Evolutionary conservation across 177 flowering plant species (phyloP), one percentile per base, ranked within the genome.

Genomic region (Telopea speciosissima): DNA sequence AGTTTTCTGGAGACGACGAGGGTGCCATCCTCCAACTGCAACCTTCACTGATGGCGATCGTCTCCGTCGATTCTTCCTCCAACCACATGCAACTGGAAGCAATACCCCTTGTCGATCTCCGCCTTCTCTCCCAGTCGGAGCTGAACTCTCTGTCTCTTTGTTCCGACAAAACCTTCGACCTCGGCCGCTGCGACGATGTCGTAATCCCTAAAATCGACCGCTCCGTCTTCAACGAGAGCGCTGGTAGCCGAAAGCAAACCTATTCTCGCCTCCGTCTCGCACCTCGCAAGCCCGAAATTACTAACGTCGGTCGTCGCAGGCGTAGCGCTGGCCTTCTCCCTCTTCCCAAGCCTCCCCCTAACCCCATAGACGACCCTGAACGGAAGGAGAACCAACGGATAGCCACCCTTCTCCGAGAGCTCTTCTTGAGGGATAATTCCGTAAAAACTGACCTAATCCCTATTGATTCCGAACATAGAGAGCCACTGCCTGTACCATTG

Each of bases 241-340:
- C 92, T 25, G 97, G 95, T 3, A 84, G 91, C 73, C 93, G 97
- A n/a, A 89, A 87, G 58, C 98, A 94, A 70, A 92, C 98, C 66
- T 94, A 83, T 83, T 90, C 93, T 31, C 90, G 97, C 52, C 85
- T 89, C 78, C 94, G 94, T 63, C 87, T 89, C 24, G 87, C 95
- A 16, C 91, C 91, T 56, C 85, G 85, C 66, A 76, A 78, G 45
- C 24, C 84, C 62, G 79, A 76, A 49, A 63, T 72, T 52, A 31
- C 79, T 16, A 62, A 36, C 76, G 10, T 44, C 24, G 65, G 54
- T 59, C 75, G 68, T 67, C 74, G 68, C 68, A 52, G 17, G 56
- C 64, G 80, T 62, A 72, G 76, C 63, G 36, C 79, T 0, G 73
- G 72, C 6, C 76, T 68, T 36, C 72, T 71, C 65, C 74, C 63